Evolutionary conservation across 163 green algal species (phyloP).

Genomic region (Picocystis sp.): DNA sequence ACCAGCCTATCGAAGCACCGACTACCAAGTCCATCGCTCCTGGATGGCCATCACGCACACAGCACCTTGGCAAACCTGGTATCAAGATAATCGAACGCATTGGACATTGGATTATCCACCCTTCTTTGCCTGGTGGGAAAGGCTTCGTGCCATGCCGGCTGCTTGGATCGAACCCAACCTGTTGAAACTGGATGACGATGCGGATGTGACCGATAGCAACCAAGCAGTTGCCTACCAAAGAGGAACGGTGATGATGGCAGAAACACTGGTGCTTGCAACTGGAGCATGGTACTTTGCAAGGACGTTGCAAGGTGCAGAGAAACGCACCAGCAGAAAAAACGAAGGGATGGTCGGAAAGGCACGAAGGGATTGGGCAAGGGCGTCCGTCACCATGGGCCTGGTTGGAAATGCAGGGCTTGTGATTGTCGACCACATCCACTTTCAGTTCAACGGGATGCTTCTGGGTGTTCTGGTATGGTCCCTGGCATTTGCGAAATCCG

Average conservation of each 20-base stretch:
- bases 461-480: slow-evolving; percentile 72
- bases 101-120: slow-evolving; percentile 97
- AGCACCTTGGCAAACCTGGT: slow-evolving; percentile 55
- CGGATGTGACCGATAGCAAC: slow-evolving; percentile 26
- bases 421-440: slow-evolving; percentile 94
- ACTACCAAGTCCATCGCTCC: slow-evolving; percentile 96
- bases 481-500: slow-evolving; percentile 22
- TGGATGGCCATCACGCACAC: slow-evolving; percentile 82
- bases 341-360: not conserved
- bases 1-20: slow-evolving; percentile 74
- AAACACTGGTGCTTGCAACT: slow-evolving; percentile 2
- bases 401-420: slow-evolving; percentile 55
- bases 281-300: slow-evolving; percentile 47
- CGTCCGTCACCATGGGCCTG: slow-evolving; percentile 3
- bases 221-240: no score
- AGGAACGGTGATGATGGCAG: no score
- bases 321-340: slow-evolving; percentile 6
- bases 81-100: slow-evolving; percentile 59
- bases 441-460: slow-evolving; percentile 95
- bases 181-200: slow-evolving; percentile 38
- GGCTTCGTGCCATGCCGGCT: slow-evolving; percentile 42
- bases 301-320: not conserved
- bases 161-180: slow-evolving; percentile 55
- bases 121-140: slow-evolving; percentile 91
- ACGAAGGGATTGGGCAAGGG: not conserved